phyloP scores from a whole-genome alignment of 805 yeast species.

The Millerozyma miso region DNA sequence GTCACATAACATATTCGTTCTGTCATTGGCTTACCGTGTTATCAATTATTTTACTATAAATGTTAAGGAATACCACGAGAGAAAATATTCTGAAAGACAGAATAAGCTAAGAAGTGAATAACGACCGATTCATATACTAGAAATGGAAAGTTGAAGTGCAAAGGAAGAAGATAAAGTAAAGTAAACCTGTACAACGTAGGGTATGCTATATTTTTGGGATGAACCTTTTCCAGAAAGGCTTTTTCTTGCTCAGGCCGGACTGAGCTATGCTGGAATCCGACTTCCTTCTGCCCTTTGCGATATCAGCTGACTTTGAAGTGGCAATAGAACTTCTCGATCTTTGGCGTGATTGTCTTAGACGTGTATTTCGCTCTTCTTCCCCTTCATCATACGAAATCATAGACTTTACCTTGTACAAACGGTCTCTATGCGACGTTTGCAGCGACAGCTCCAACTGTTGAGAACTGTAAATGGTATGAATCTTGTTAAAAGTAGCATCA shows the following conservation, averaged over 20 bases:
- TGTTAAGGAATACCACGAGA: too few relatives aligned
- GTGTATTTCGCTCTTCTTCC: slow-evolving; percentile 19
- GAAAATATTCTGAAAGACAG: too few relatives aligned
- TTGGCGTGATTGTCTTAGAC: slow-evolving; percentile 5
- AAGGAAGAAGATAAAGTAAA: too few relatives aligned
- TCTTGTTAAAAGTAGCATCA: slow-evolving; percentile 12
- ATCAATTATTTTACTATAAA: too few relatives aligned
- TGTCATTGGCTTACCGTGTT: too few relatives aligned
- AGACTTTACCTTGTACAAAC: slow-evolving; percentile 38
- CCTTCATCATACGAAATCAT: slow-evolving; percentile 33
- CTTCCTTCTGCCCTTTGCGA: neutral
- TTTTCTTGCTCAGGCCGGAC: slow-evolving; percentile 11
- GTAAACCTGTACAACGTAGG: neutral
- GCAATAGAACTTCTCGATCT: slow-evolving; percentile 3
- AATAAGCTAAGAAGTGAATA: too few relatives aligned
- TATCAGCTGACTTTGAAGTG: slow-evolving; percentile 4
- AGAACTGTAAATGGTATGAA: slow-evolving; percentile 33
- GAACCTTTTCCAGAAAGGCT: slow-evolving; percentile 18
- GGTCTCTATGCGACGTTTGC: slow-evolving; percentile 1
- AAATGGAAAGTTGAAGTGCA: too few relatives aligned
- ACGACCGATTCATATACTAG: too few relatives aligned
- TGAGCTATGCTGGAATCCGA: neutral
- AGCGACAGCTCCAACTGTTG: slow-evolving; percentile 8
- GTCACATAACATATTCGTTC: too few relatives aligned
- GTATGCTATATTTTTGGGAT: neutral